Percentiles rank a stretch among this genome's conserved stretches.
phyloP scores from a whole-genome alignment of 1,139 yeast genomes.

The Fermentozyma sake region DNA sequence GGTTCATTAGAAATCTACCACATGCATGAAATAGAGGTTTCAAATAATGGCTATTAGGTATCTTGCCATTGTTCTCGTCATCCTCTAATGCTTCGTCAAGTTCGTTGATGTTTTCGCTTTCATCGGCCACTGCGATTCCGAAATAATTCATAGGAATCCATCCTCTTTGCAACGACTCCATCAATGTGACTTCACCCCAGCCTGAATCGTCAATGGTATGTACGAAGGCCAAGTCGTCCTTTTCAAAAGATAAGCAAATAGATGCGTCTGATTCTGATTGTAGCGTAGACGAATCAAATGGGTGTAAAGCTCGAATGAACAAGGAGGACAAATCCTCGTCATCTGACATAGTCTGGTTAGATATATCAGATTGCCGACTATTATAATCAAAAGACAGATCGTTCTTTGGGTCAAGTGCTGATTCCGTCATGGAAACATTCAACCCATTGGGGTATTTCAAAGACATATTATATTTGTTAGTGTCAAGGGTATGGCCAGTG shows the following conservation, averaged over 20 bases:
- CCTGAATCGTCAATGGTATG: constrained; percentile 91
- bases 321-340: constrained; percentile 42
- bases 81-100: constrained; percentile 13
- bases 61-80: constrained; percentile 20
- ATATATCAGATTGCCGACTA: neutral
- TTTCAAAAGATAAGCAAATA: constrained; percentile 78
- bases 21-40: constrained; percentile 66
- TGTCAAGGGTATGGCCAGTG: no score
- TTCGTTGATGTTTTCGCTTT: constrained; percentile 14
- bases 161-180: constrained; percentile 71
- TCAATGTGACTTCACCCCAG: constrained; percentile 93
- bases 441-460: constrained; percentile 12
- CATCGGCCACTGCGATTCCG: constrained; percentile 50
- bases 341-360: constrained; percentile 8
- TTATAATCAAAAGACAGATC: constrained; percentile 1
- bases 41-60: constrained; percentile 44
- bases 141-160: constrained; percentile 98
- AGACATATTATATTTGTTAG: constrained; percentile 1
- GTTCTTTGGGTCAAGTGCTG: constrained; percentile 17
- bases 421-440: constrained; percentile 15
- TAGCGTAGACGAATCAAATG: constrained; percentile 69
- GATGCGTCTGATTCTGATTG: constrained; percentile 65
- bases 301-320: constrained; percentile 65
- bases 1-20: constrained; percentile 71
- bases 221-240: constrained; percentile 78